Evolutionary conservation across 2,329 filamentous ascomycete species (phyloP), one percentile per base, ranked within the genome.

Genomic region (Talaromyces piceae): DNA sequence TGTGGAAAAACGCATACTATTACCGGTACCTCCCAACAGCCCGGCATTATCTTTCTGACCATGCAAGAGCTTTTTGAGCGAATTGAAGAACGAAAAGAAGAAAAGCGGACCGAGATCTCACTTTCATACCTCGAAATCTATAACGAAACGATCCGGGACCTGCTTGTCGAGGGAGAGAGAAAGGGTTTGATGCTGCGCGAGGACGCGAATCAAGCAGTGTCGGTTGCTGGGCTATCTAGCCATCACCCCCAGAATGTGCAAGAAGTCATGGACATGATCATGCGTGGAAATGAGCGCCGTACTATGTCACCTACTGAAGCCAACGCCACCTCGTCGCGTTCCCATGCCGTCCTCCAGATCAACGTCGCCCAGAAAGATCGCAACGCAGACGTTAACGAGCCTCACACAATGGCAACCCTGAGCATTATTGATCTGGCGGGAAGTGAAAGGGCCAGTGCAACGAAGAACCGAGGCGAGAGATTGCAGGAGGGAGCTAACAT

Each of bases 1-100:
- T 98, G 93, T 69, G 93, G 93, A 69, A 98, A 98, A 74, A 98
- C 93, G 22, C 93, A 98, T 69, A 98, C 93, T 8, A 98, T 98
- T 63, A 89, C 86, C 3, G 93, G 93, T 58, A 96, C 91, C 0
- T 74, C 89, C 1, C 87, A 95, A 66, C 87, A 95, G 63, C 93
- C 93, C 0, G 93, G 93, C 52, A 97, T 98, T 63, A 98, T 98
- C 67, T 98, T 97, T 72, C 74, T 98, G 61, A 97, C 93, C 1
- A 98, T 98, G 91, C 91, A 97, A 70, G 93, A 98, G 70, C 77
- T 98, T 22, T 98, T 98, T 64, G 93, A 98, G 73, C 88, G 91
- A 69, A 95, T 98, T 59, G 76, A 78, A n/a, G 93, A 97, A 51
- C 74, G 88, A 49, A 85, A 84, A 56, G 83, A 87, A 52, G 90